Percentiles rank a stretch among this genome's conserved stretches.
These are phyloP conservation scores for Verticillium dahliae DNA, from an alignment of 2,329 filamentous ascomycete genomes.

Conservation along the genomic window DNA sequence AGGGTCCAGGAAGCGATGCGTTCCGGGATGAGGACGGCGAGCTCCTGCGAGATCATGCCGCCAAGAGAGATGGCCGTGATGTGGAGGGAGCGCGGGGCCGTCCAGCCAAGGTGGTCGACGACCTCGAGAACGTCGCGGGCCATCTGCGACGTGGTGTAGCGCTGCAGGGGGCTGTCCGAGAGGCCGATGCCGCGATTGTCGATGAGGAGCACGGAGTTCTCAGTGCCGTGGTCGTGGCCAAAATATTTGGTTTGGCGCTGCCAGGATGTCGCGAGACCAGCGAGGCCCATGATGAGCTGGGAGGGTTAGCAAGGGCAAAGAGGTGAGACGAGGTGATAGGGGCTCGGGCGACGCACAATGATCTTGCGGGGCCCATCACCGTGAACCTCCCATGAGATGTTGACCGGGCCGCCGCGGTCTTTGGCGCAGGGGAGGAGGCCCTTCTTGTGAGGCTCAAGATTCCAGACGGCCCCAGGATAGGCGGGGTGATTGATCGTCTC, in stretches of 20 bases:
- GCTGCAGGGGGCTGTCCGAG: slow-evolving; percentile 67
- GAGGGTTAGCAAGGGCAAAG: slow-evolving; percentile 1
- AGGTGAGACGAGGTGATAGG: not conserved
- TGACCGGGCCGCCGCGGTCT: slow-evolving; percentile 66
- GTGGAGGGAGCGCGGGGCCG: slow-evolving; percentile 44
- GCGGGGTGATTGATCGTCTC: slow-evolving; percentile 60
- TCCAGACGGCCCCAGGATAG: slow-evolving; percentile 61
- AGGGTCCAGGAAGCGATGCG: slow-evolving; percentile 52
- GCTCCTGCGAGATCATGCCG: slow-evolving; percentile 87
- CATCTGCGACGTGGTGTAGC: slow-evolving; percentile 83
- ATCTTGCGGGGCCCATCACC: slow-evolving; percentile 66
- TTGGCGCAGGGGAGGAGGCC: slow-evolving; percentile 61
- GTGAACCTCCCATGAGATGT: slow-evolving; percentile 75
- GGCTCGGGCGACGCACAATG: slow-evolving; percentile 49
- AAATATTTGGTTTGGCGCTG: slow-evolving; percentile 80
- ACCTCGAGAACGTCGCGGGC: slow-evolving; percentile 71
- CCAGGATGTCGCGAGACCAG: slow-evolving; percentile 62
- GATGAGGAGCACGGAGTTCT: slow-evolving; percentile 68
- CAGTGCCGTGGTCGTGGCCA: slow-evolving; percentile 60
- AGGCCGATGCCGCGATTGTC: slow-evolving; percentile 83
- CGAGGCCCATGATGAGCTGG: slow-evolving; percentile 77
- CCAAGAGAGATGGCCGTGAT: slow-evolving; percentile 77
- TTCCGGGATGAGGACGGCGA: slow-evolving; percentile 49
- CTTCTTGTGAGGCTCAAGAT: slow-evolving; percentile 56
- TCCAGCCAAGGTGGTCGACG: slow-evolving; percentile 64